phyloP scores from a whole-genome alignment of 1,284 basidiomycete species.

The Fistulina hepatica region DNA sequence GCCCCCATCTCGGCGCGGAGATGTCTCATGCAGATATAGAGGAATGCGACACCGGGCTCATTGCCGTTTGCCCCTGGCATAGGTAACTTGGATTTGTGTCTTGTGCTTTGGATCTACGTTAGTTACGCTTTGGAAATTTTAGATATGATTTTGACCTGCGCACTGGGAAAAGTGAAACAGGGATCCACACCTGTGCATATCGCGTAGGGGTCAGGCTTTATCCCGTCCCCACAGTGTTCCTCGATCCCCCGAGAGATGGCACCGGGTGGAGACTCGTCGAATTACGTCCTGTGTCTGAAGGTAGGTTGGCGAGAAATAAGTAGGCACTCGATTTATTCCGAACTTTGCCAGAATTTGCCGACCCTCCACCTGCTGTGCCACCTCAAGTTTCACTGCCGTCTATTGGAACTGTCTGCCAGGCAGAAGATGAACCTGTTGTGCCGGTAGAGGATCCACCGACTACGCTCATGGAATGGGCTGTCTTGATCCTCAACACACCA shows the following conservation, averaged over 20 bases:
- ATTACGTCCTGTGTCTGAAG: conserved; percentile 74
- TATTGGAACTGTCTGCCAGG: conserved; percentile 3
- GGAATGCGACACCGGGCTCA: conserved; percentile 47
- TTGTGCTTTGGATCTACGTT: conserved; percentile 1
- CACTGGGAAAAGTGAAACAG: conserved; percentile 68
- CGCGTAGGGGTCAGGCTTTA: conserved; percentile 40
- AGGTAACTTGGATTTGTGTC: conserved; percentile 34
- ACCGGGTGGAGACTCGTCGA: conserved; percentile 64
- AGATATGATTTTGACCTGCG: conserved; percentile 68
- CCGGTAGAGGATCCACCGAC: conserved; percentile 39
- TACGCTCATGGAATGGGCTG: conserved; percentile 68
- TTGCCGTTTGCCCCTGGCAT: conserved; percentile 79
- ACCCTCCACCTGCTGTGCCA: conserved; percentile 38
- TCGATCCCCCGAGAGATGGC: conserved; percentile 50
- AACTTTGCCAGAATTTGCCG: conserved; percentile 49
- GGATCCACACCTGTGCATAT: conserved; percentile 73
- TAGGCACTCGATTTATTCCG: not conserved
- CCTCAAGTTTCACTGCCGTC: conserved; percentile 11
- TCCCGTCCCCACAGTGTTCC: conserved; percentile 44
- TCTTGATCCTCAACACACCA: conserved; percentile 62
- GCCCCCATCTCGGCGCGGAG: conserved; percentile 79
- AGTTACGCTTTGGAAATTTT: conserved; percentile 8
- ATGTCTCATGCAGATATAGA: conserved; percentile 74
- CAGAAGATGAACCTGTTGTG: conserved; percentile 33
- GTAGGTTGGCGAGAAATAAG: conserved; percentile 33